Percentiles rank a stretch among this genome's conserved stretches.
These are phyloP conservation scores for Trichophyton verrucosum DNA, from an alignment of 2,329 filamentous ascomycete genomes.

Conservation along the genomic window DNA sequence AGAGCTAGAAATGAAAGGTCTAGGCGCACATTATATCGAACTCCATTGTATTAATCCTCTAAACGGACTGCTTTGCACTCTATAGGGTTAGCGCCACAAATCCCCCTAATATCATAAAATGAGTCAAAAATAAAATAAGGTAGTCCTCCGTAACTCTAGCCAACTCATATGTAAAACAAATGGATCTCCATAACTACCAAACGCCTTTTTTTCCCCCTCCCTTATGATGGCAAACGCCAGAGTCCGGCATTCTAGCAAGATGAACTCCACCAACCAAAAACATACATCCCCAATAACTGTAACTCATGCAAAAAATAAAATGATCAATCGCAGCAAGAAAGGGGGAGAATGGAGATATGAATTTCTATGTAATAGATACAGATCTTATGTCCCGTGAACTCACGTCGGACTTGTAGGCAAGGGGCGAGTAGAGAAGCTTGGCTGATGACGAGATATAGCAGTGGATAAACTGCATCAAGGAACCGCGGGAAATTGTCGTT, in stretches of 20 bases:
- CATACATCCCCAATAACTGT: not conserved
- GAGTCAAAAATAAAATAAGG: too few relatives aligned
- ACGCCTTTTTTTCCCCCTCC: too few relatives aligned
- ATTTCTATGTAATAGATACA: not conserved
- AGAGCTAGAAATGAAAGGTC: not conserved
- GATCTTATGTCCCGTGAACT: not conserved
- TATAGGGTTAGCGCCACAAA: too few relatives aligned
- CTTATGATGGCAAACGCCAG: too few relatives aligned
- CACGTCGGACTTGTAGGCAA: not conserved
- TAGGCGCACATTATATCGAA: not conserved
- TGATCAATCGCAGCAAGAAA: not conserved
- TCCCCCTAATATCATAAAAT: too few relatives aligned
- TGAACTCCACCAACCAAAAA: too few relatives aligned
- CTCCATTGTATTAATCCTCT: not conserved
- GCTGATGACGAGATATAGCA: not conserved
- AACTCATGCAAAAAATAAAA: not conserved
- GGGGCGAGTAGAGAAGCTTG: not conserved
- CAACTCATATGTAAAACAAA: too few relatives aligned
- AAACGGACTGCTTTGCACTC: too few relatives aligned
- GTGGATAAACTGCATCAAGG: not conserved
- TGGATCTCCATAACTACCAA: too few relatives aligned
- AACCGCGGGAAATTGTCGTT: not conserved
- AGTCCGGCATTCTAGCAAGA: too few relatives aligned
- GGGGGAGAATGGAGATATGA: not conserved
- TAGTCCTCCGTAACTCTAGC: too few relatives aligned